Evolutionary conservation across 2,329 filamentous ascomycete species (phyloP), one percentile per base, ranked within the genome.

Genomic region (Coniochaeta ligniaria): DNA sequence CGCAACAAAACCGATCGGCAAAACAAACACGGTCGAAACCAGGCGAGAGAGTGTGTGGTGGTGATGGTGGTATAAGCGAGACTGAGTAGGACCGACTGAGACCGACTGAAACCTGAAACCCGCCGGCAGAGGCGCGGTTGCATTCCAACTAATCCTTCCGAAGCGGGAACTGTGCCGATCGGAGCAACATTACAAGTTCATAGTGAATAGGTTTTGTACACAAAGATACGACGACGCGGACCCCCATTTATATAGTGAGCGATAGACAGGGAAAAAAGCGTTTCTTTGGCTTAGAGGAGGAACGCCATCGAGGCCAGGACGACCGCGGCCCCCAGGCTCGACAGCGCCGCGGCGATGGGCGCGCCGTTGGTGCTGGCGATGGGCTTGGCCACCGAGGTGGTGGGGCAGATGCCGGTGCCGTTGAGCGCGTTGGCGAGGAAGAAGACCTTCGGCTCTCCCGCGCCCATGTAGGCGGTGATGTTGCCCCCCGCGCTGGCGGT

Each of bases 381-480:
- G 31, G 54, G 54, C 54, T 57, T 57, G 5, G 54, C 66, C 20
- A 26, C 45, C 11, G 52, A 59, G 1, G 64, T 68, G 60, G 60
- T 35, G n/a, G 57, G n/a, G 62, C 67, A 69, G 31, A 69, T 47
- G 2, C 60, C 64, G 6, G 66, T 64, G 60, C 52, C 67, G 54
- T 64, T 56, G 41, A 69, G 61, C n/a, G 60, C 45, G 11, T 38
- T 33, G 7, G 55, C 31, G 14, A 55, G 45, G 16, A 65, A 61
- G 26, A 65, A 69, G 8, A 66, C 65, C 60, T 65, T 65, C 36
- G 67, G 67, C 59, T 65, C 66, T 54, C 67, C 67, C 9, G 60
- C 54, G 60, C 60, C 61, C 63, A 65, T 63, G 61, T 62, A 67
- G 60, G 64, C 63, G 57, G 57, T 63, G 38, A 69, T 35, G 26